Percentiles rank a stretch among this genome's conserved stretches.
Evolutionary conservation across 2,329 filamentous ascomycete genomes (phyloP).

Genomic region (Helicocarpus griseus): DNA sequence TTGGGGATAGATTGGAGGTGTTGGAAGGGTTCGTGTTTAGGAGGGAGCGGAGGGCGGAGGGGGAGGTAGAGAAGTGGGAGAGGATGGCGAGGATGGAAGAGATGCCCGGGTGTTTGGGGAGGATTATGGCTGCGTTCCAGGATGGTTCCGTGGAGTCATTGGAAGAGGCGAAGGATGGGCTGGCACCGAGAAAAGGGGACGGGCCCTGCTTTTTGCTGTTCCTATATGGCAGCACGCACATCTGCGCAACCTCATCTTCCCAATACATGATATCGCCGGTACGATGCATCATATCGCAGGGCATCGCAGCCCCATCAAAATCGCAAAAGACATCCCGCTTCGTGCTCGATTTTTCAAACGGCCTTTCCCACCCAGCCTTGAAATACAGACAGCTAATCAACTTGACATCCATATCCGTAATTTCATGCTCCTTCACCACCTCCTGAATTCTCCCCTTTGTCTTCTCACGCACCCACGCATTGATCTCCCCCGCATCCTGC

Average conservation of each 20-base stretch:
- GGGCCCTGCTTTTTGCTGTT: not conserved
- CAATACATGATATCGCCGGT: conserved; percentile 3
- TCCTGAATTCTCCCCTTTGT: conserved; percentile 3
- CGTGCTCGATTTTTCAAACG: not conserved
- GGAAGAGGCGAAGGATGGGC: no score
- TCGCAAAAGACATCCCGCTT: not conserved
- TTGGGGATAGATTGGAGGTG: not conserved
- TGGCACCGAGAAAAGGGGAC: not conserved
- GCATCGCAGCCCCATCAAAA: not conserved
- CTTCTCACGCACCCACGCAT: conserved; percentile 1
- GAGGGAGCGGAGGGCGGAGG: conserved; percentile 2
- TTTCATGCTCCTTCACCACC: not conserved
- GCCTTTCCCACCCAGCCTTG: conserved; percentile 3
- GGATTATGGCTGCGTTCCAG: conserved; percentile 8
- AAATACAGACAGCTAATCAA: conserved; percentile 7
- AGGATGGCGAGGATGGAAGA: not conserved
- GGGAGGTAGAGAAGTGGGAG: conserved; percentile 1
- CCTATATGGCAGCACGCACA: conserved; percentile 6
- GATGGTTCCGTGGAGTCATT: not conserved
- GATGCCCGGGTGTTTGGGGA: conserved; percentile 1
- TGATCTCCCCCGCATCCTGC: not conserved
- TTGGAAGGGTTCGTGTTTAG: not conserved
- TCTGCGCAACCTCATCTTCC: conserved; percentile 5
- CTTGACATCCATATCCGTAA: not conserved
- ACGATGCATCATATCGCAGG: conserved; percentile 2